Evolutionary conservation across 2,329 filamentous ascomycete genomes (phyloP).

Genomic region (Rhynchosporium secalis): DNA sequence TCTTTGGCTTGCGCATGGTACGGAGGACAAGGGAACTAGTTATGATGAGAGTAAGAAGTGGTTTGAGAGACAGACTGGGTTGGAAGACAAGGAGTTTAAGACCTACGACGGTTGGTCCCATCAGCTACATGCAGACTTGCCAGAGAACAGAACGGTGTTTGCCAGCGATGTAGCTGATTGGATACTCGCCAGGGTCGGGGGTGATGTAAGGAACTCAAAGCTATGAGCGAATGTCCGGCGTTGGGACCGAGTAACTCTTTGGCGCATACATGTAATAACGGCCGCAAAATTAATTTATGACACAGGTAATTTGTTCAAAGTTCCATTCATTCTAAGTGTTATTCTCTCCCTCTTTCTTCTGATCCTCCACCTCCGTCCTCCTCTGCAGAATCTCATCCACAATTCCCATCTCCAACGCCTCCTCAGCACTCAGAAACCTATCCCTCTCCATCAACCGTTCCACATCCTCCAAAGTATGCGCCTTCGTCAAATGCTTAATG

Average conservation of each 20-base stretch:
- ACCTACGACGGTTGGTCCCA: conserved; percentile 78
- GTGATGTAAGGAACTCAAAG: conserved; percentile 20
- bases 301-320: conserved; percentile 6
- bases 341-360: conserved; percentile 22
- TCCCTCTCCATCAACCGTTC: conserved; percentile 96
- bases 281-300: not conserved
- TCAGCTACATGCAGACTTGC: conserved; percentile 63
- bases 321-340: conserved; percentile 14
- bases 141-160: conserved; percentile 43
- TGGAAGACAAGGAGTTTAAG: conserved; percentile 70
- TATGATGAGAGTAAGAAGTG: conserved; percentile 65
- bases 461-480: conserved; percentile 78
- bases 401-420: conserved; percentile 87
- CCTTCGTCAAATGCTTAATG: conserved; percentile 78
- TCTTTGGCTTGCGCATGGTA: conserved; percentile 75
- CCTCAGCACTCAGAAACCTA: conserved; percentile 85
- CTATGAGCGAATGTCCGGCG: conserved; percentile 18
- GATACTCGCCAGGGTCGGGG: conserved; percentile 53
- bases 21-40: conserved; percentile 68
- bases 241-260: not conserved
- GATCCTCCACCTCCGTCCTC: conserved; percentile 44
- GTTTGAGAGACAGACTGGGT: conserved; percentile 53
- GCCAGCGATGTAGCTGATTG: conserved; percentile 63
- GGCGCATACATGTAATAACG: not conserved
- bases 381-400: conserved; percentile 83